Base-by-base conservation (phyloP, 2,329 filamentous ascomycete genomes). In the Paradendryphiella salina region DNA sequence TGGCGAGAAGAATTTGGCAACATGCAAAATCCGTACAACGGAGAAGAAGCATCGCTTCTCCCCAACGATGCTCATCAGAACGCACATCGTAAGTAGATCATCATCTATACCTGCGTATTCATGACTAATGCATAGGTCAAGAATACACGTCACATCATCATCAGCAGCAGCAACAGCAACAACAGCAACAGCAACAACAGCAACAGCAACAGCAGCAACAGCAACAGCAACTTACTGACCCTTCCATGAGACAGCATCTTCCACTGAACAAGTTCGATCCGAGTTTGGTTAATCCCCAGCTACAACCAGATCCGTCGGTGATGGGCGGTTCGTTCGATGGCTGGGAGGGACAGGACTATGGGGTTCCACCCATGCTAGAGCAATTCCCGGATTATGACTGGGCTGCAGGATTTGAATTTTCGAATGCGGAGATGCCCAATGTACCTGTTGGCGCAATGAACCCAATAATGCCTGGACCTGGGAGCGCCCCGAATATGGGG, bases 361-460 rank as follows among this genome's bases (percentile, higher is more conserved):
- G 52, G 36, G 58, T 60, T 9, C 63, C 64, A 5, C 64, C 66
- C 11, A 66, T 70, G 57, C 40, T 69, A 26, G 68, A 73, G 17
- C 69, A 72, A 28, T 73, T 72, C n/a, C 68, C 66, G 8, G 70
- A 73, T 49, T 73, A 72, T 36, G 70, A 73, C 40, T 73, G 70
- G 70, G 70, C 69, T 3, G 65, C 70, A 8, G 66, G 69, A 14
- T 72, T 71, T 34, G 64, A 71, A 18, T 70, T 70, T 17, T 65
- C 67, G 1, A 70, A 64, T 29, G 59, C 58, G 21, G 65, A 67
- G 7, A 65, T 65, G 36, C 61, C 63, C 13, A 65, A 58, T 23
- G 56, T 60, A 28, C 59, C 63, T 38, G 42, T 58, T 28, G 59
- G 54, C 4, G 43, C 61, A 8, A 57, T 63, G 32, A 57, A 56